These are phyloP conservation scores for Haematococcus lacustris DNA, from an alignment of 139 green algal genomes.

Conservation along the genomic window DNA sequence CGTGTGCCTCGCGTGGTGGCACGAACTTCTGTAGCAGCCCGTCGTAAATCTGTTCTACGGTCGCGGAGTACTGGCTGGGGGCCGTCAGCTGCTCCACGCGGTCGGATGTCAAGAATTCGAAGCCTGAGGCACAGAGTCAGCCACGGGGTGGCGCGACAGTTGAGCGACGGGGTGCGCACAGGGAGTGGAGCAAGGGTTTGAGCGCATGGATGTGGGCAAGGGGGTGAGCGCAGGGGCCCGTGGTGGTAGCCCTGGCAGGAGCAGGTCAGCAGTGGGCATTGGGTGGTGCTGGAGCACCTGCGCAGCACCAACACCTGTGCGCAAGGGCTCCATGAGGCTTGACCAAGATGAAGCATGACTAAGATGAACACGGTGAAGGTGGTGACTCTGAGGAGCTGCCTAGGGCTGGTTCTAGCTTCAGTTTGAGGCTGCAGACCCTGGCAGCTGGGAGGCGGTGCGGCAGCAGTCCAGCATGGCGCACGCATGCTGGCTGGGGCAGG, in stretches of 20 bases:
- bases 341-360: too few relatives aligned
- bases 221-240: too few relatives aligned
- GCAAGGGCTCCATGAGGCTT: too few relatives aligned
- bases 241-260: too few relatives aligned
- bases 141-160: background rate
- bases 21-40: slow-evolving; percentile 33
- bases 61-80: slow-evolving; percentile 10
- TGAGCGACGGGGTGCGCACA: background rate
- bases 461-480: too few relatives aligned
- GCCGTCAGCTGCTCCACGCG: slow-evolving; percentile 14
- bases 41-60: slow-evolving; percentile 23
- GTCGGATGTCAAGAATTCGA: slow-evolving; percentile 15
- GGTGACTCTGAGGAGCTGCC: too few relatives aligned
- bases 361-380: too few relatives aligned
- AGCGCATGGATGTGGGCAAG: too few relatives aligned
- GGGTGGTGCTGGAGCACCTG: background rate
- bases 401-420: too few relatives aligned
- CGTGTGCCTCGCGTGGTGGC: slow-evolving; percentile 16
- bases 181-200: background rate
- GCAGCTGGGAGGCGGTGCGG: too few relatives aligned
- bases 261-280: background rate
- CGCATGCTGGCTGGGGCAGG: too few relatives aligned
- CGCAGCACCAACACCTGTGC: background rate
- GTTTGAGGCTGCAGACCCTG: too few relatives aligned
- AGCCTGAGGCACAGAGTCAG: slow-evolving; percentile 4